Percentiles rank a stretch among this genome's conserved stretches.
Evolutionary conservation across 176 grass and related monocot species (phyloP).

Genomic region (Aegilops bicornis): DNA sequence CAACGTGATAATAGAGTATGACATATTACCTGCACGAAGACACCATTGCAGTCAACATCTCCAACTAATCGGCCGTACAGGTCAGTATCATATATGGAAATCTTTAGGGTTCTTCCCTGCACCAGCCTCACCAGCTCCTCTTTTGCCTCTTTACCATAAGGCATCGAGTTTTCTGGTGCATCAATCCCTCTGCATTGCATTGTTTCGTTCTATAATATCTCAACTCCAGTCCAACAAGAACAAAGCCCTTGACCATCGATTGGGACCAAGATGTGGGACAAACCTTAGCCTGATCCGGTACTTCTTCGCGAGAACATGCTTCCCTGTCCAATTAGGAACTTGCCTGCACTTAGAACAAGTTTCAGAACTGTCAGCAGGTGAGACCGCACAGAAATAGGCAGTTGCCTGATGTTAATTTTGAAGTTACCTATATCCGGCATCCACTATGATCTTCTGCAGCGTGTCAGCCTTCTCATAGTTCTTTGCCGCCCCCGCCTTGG

Average conservation of each 20-base stretch:
- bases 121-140: slow-evolving; percentile 66
- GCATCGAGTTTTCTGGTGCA: slow-evolving; percentile 84
- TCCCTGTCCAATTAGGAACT: slow-evolving; percentile 15
- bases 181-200: slow-evolving; percentile 76
- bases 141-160: slow-evolving; percentile 80
- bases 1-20: background rate
- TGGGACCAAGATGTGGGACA: background rate
- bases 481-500: slow-evolving; percentile 23
- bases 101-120: slow-evolving; percentile 55
- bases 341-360: slow-evolving; percentile 38
- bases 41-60: slow-evolving; percentile 58
- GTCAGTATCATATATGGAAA: slow-evolving; percentile 51
- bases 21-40: slow-evolving; percentile 71
- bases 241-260: background rate
- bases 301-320: slow-evolving; percentile 56
- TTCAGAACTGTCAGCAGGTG: background rate
- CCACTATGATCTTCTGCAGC: slow-evolving; percentile 64
- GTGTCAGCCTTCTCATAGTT: slow-evolving; percentile 49
- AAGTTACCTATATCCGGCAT: slow-evolving; percentile 71
- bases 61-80: slow-evolving; percentile 69
- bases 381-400: background rate
- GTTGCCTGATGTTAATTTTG: background rate
- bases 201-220: background rate
- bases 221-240: background rate
- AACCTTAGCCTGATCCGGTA: slow-evolving; percentile 84